Percentiles rank a stretch among this genome's conserved stretches.
These are phyloP conservation scores for Candida pseudoglaebosa DNA, from an alignment of 805 yeast species.

Conservation along the genomic window DNA sequence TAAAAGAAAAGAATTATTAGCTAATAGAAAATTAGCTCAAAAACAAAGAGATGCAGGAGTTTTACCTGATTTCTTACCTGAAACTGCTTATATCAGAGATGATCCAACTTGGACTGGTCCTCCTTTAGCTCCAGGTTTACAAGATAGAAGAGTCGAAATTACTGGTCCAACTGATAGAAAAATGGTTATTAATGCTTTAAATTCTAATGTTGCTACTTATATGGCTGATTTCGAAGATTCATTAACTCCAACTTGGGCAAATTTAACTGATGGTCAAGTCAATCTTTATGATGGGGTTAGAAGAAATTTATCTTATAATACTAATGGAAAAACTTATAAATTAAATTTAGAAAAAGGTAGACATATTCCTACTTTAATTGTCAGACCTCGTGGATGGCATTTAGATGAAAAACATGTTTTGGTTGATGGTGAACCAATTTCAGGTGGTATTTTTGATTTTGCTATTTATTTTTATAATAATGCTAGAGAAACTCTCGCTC, in stretches of 20 bases:
- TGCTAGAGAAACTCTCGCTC: conserved; percentile 55
- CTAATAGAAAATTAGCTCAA: conserved; percentile 61
- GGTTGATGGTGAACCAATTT: conserved; percentile 72
- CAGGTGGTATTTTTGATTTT: conserved; percentile 76
- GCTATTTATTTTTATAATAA: conserved; percentile 76
- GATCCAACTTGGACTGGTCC: conserved; percentile 77
- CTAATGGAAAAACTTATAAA: conserved; percentile 43
- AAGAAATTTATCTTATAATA: conserved; percentile 45
- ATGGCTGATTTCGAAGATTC: conserved; percentile 89
- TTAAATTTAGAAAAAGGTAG: conserved; percentile 45
- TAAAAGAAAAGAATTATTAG: conserved; percentile 54
- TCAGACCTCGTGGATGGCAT: conserved; percentile 89
- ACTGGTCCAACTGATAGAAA: conserved; percentile 85
- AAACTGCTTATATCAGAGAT: conserved; percentile 64
- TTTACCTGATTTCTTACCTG: conserved; percentile 60
- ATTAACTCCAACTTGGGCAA: conserved; percentile 79
- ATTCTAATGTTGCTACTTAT: conserved; percentile 74
- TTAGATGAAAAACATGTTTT: conserved; percentile 68
- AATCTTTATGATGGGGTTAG: conserved; percentile 74
- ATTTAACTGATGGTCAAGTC: conserved; percentile 77
- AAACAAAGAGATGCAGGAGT: conserved; percentile 57
- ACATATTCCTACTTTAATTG: conserved; percentile 73
- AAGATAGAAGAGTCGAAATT: conserved; percentile 74
- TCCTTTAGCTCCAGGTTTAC: conserved; percentile 66
- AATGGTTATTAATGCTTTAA: conserved; percentile 79